Conservation (phyloP, 2,329 filamentous ascomycete species). For the Aspergillus pseudoglaucus region DNA sequence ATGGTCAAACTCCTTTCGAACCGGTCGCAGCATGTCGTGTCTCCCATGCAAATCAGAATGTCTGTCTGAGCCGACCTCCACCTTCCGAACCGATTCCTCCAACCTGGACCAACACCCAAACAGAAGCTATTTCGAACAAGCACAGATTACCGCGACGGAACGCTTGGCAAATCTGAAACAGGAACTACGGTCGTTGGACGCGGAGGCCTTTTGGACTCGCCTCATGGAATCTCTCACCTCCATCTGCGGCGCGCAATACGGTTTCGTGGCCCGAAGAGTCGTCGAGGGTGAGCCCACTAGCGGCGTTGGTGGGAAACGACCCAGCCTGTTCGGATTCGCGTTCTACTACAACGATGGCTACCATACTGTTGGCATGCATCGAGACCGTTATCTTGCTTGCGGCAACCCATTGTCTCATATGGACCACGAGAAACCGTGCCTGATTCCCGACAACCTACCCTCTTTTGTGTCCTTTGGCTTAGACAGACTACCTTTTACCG, state of each 20-base stretch:
- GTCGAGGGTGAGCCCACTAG: constrained; percentile 56
- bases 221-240: constrained; percentile 59
- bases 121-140: constrained; percentile 33
- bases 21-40: constrained; percentile 21
- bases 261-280: constrained; percentile 61
- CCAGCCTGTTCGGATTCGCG: constrained; percentile 58
- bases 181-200: constrained; percentile 46
- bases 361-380: constrained; percentile 47
- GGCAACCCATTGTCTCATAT: constrained; percentile 62
- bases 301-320: constrained; percentile 54
- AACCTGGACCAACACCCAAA: constrained; percentile 15
- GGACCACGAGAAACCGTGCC: constrained; percentile 64
- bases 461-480: constrained; percentile 55
- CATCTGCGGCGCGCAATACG: constrained; percentile 60
- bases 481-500: constrained; percentile 54
- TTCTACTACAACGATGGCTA: constrained; percentile 60
- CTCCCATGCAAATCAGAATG: constrained; percentile 27
- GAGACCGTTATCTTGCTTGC: constrained; percentile 59
- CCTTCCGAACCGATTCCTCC: constrained; percentile 18
- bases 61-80: constrained; percentile 13
- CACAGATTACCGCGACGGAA: constrained; percentile 57
- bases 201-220: constrained; percentile 57
- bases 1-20: constrained; percentile 21
- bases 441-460: constrained; percentile 57
- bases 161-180: constrained; percentile 55